Conservation (phyloP, 2,329 filamentous ascomycete genomes). For the Fusarium chlamydosporum region DNA sequence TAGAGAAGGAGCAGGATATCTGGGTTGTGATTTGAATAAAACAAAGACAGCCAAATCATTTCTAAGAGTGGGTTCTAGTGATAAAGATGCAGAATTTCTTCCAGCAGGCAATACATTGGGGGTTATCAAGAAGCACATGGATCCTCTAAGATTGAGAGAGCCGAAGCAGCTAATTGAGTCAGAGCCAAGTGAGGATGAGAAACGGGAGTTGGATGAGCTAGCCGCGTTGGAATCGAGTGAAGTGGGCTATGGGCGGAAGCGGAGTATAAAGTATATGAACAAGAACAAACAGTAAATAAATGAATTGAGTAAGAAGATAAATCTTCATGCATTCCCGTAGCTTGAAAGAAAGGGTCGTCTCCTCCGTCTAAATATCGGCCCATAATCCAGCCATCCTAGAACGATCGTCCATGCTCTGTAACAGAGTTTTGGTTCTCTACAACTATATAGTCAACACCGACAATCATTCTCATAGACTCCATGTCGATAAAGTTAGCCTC, state of each 20-base stretch:
- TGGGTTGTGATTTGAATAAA: constrained; percentile 4
- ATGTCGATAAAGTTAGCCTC: constrained; percentile 20
- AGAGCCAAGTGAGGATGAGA: not conserved
- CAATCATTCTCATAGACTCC: constrained; percentile 13
- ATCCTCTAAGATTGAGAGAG: constrained; percentile 12
- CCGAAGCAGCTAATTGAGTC: not conserved
- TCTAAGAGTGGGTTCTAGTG: fast-evolving
- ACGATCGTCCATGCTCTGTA: not conserved
- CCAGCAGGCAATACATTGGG: too few relatives aligned
- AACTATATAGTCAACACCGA: constrained; percentile 20
- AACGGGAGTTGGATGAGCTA: not conserved
- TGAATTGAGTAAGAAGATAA: too few relatives aligned
- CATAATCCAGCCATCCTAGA: not conserved
- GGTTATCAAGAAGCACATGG: fast-evolving
- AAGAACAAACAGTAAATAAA: not conserved
- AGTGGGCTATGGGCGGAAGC: constrained; percentile 5
- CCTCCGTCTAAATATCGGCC: not conserved
- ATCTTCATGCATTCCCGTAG: too few relatives aligned
- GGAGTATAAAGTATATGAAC: constrained; percentile 6
- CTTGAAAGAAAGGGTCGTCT: too few relatives aligned
- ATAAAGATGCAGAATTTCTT: too few relatives aligned
- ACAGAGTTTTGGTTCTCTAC: constrained; percentile 27
- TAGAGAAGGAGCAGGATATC: not conserved
- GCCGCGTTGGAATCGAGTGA: not conserved
- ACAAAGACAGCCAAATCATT: not conserved